Evolutionary conservation across 2,329 filamentous ascomycete genomes (phyloP).

Genomic region (Penicillium sp.): DNA sequence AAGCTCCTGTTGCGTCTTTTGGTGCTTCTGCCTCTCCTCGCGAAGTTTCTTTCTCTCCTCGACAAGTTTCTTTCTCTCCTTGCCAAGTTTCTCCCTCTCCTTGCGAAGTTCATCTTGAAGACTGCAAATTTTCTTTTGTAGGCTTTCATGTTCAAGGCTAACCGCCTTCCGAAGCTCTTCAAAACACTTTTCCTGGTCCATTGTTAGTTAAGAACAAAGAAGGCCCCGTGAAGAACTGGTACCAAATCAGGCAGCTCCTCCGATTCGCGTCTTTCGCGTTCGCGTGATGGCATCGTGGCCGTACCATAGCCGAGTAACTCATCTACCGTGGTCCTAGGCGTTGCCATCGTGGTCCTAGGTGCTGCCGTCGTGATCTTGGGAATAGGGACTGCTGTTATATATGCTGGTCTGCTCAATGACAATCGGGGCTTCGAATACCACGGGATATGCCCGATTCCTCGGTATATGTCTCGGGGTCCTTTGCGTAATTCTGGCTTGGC

Average conservation of each 20-base stretch:
- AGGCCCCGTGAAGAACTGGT: background rate
- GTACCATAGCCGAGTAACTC: too few relatives aligned
- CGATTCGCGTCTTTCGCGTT: background rate
- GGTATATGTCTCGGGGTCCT: conserved; percentile 78
- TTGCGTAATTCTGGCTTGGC: conserved; percentile 73
- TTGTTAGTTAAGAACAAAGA: background rate
- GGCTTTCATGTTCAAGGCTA: conserved; percentile 6
- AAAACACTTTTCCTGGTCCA: background rate
- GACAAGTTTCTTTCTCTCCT: too few relatives aligned
- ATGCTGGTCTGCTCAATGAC: conserved; percentile 99
- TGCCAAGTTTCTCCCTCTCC: too few relatives aligned
- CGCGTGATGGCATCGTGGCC: background rate
- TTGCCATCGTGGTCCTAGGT: too few relatives aligned
- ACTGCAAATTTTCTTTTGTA: conserved; percentile 8
- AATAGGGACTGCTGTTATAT: conserved; percentile 94
- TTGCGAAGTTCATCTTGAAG: conserved; percentile 13
- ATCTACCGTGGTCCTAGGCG: too few relatives aligned
- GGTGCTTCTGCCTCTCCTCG: conserved; percentile 10
- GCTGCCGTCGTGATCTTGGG: conserved; percentile 33
- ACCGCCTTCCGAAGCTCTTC: conserved; percentile 7
- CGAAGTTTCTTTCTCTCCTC: too few relatives aligned
- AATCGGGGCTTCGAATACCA: conserved; percentile 91
- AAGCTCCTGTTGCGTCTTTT: conserved; percentile 11
- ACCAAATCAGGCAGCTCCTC: background rate
- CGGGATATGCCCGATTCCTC: conserved; percentile 75